A percentile compares a stretch with the other conserved stretches of the same genome.
These are phyloP conservation scores for Streptanthus diversifolius DNA, from an alignment of 345 rosid genomes.

Conservation along the genomic window DNA sequence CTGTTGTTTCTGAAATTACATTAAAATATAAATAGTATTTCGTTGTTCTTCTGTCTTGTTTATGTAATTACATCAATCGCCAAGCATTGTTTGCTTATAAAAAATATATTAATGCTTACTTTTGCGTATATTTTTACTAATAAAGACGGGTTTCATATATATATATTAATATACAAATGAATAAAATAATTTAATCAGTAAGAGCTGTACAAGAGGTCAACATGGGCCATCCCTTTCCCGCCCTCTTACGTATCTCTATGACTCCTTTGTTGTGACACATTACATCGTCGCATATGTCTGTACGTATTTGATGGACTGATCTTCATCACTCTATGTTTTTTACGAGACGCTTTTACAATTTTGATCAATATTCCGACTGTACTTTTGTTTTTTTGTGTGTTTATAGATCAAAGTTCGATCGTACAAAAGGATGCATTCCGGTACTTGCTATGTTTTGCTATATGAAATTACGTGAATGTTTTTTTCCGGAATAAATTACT, in stretches of 20 bases:
- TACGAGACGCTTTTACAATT: neutral
- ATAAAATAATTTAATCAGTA: neutral
- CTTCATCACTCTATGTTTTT: neutral
- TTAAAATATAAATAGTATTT: neutral
- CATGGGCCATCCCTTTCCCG: neutral
- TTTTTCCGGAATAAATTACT: no score
- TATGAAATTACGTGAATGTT: no score
- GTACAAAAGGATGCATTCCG: neutral
- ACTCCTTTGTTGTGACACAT: neutral
- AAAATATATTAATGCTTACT: neutral
- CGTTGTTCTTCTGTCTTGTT: neutral
- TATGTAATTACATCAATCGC: neutral
- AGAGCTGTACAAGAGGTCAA: neutral
- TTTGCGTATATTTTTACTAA: neutral
- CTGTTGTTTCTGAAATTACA: neutral
- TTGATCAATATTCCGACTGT: neutral
- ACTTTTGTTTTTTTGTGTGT: neutral
- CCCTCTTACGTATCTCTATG: neutral
- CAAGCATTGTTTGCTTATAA: neutral
- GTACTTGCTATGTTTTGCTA: neutral
- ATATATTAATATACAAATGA: neutral
- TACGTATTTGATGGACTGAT: neutral
- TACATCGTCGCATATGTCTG: neutral
- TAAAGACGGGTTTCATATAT: neutral
- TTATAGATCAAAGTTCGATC: neutral